A percentile compares a stretch with the other conserved stretches of the same genome.
phyloP scores from a whole-genome alignment of 352 stramenopile genomes.

The Proteromonas lacertae region DNA sequence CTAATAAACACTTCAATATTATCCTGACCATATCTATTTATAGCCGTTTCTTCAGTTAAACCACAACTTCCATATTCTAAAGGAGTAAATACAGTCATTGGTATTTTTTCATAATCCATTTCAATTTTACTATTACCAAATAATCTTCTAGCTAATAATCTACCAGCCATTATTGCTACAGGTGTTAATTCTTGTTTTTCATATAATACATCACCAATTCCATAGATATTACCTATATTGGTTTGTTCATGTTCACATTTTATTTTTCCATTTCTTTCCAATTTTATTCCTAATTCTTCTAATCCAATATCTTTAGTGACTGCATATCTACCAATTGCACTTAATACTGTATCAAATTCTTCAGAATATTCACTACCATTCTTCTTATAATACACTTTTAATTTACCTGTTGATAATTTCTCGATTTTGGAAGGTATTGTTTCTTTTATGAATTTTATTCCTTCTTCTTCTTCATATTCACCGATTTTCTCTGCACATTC shows the following conservation, averaged over 20 bases:
- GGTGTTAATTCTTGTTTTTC: conserved; percentile 77
- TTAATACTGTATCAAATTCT: conserved; percentile 79
- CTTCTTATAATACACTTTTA: neutral
- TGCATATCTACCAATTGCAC: conserved; percentile 66
- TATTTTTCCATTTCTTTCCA: conserved; percentile 51
- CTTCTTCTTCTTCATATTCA: conserved; percentile 44
- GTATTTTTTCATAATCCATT: conserved; percentile 7
- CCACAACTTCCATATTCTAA: conserved; percentile 85
- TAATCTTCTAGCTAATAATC: conserved; percentile 15
- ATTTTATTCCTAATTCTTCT: too few relatives aligned
- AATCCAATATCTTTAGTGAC: conserved; percentile 29
- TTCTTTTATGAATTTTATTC: neutral
- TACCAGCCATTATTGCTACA: conserved; percentile 79
- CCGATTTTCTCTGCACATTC: conserved; percentile 70
- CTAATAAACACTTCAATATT: conserved; percentile 75
- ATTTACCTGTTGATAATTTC: conserved; percentile 4
- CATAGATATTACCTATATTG: conserved; percentile 67
- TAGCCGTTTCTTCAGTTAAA: conserved; percentile 71
- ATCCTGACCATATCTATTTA: conserved; percentile 37
- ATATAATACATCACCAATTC: conserved; percentile 78
- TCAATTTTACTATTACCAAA: conserved; percentile 14
- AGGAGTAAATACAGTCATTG: conserved; percentile 69
- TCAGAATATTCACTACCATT: conserved; percentile 22
- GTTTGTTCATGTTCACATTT: conserved; percentile 54
- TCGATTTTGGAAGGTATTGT: neutral